phyloP scores from a whole-genome alignment of 306 rosid genomes.

The Dalbergia cultrata region DNA sequence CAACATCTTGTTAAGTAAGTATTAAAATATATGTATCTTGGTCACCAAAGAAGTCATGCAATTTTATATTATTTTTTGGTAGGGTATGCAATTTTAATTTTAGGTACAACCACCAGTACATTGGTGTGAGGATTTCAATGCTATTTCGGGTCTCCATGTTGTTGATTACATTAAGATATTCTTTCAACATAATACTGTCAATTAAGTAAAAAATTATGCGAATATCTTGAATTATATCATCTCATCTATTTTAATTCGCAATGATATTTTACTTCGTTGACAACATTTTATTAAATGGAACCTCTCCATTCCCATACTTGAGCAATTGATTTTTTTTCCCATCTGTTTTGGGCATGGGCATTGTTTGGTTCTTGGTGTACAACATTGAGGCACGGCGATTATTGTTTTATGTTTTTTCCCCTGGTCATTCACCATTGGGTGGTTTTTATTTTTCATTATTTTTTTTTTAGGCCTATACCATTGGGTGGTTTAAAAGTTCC shows the following conservation, averaged over 20 bases:
- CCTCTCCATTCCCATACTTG: neutral
- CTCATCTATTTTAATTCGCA: neutral
- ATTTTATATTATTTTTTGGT: neutral
- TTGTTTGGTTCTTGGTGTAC: neutral
- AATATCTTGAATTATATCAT: neutral
- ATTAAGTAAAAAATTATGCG: neutral
- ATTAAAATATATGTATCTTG: neutral
- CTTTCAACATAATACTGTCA: neutral
- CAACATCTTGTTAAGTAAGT: slow-evolving; percentile 5
- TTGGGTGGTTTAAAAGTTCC: no score
- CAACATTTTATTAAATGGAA: neutral
- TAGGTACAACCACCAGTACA: neutral
- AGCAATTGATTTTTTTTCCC: neutral
- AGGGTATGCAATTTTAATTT: slow-evolving; percentile 12
- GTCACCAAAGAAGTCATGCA: neutral
- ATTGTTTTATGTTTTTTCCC: no score
- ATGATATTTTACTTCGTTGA: neutral
- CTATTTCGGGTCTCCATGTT: neutral
- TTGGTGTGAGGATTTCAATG: slow-evolving; percentile 12
- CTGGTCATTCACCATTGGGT: no score
- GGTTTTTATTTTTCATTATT: no score
- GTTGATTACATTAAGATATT: neutral
- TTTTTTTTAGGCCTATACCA: no score
- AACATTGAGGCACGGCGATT: neutral
- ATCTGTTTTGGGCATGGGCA: no score